Percentiles rank a stretch among this genome's conserved stretches.
Conservation (phyloP, 1,284 basidiomycete species). For the Pisolithus thermaeus region DNA sequence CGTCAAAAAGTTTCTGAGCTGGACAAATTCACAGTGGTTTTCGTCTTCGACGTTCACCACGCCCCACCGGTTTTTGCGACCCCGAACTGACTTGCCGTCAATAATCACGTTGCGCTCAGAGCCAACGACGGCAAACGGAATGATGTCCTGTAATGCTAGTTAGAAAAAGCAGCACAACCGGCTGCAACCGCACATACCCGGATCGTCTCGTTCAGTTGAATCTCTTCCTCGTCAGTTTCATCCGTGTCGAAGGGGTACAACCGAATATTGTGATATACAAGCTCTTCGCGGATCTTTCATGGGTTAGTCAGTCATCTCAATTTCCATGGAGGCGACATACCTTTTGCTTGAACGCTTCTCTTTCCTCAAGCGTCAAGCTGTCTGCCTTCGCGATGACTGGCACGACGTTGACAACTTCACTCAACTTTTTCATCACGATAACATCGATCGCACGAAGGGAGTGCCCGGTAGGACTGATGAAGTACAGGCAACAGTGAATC, state of each 20-base stretch:
- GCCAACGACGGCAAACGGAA: constrained; percentile 96
- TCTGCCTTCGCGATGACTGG: constrained; percentile 99
- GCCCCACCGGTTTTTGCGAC: constrained; percentile 96
- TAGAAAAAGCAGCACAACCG: not conserved
- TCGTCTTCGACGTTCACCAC: constrained; percentile 98
- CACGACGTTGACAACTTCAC: constrained; percentile 98
- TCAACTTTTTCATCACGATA: constrained; percentile 98
- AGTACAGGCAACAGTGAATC: constrained; percentile 97
- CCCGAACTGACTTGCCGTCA: constrained; percentile 92
- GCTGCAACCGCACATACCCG: constrained; percentile 49
- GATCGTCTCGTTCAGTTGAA: constrained; percentile 87
- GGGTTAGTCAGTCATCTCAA: constrained; percentile 3
- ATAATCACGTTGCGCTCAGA: constrained; percentile 93
- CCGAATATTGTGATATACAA: constrained; percentile 90
- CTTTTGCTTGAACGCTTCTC: constrained; percentile 89
- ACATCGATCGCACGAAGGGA: constrained; percentile 92
- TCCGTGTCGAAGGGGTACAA: constrained; percentile 97
- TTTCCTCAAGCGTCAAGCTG: constrained; percentile 89
- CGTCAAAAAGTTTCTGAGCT: constrained; percentile 95
- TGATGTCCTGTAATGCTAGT: constrained; percentile 59
- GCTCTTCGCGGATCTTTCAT: constrained; percentile 82
- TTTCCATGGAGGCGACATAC: constrained; percentile 32
- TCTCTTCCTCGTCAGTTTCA: constrained; percentile 90
- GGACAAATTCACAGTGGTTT: constrained; percentile 96
- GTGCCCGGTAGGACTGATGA: constrained; percentile 97